Conservation (phyloP, 306 rosid genomes). For the Benincasa hispida region DNA sequence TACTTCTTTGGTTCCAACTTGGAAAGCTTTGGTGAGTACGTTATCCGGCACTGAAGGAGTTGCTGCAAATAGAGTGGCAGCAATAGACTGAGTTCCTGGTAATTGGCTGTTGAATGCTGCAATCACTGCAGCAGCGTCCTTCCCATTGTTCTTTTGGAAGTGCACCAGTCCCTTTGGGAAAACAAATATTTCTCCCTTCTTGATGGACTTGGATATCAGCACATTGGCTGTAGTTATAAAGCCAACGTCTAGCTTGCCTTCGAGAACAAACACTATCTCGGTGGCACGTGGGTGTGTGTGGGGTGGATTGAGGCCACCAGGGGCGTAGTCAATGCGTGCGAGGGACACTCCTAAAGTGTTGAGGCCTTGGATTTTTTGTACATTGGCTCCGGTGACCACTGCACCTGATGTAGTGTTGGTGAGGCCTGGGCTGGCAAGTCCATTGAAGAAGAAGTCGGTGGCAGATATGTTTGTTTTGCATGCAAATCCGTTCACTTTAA, state of each 20-base stretch:
- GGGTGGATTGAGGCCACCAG: constrained; percentile 83
- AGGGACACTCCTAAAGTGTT: constrained; percentile 82
- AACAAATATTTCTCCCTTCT: constrained; percentile 60
- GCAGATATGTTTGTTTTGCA: constrained; percentile 52
- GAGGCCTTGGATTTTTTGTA: constrained; percentile 59
- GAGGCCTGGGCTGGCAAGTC: constrained; percentile 41
- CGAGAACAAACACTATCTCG: constrained; percentile 39
- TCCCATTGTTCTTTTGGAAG: constrained; percentile 70
- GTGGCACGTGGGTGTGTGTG: constrained; percentile 95
- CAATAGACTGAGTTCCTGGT: constrained; percentile 61
- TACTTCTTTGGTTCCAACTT: constrained; percentile 43
- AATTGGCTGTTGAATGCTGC: constrained; percentile 74
- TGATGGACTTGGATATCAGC: constrained; percentile 49
- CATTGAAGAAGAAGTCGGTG: constrained; percentile 48
- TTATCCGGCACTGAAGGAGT: constrained; percentile 55
- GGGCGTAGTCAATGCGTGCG: constrained; percentile 71
- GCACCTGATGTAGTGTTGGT: constrained; percentile 70
- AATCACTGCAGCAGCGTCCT: constrained; percentile 41
- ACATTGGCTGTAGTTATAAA: constrained; percentile 59
- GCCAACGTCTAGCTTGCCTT: constrained; percentile 54
- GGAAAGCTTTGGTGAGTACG: constrained; percentile 54
- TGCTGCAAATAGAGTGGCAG: constrained; percentile 47
- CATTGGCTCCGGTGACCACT: constrained; percentile 56
- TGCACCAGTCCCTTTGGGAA: constrained; percentile 76
- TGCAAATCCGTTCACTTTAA: constrained; percentile 57